Conservation (phyloP, 495 filamentous ascomycete species). For the Hypoxylon fuscum region DNA sequence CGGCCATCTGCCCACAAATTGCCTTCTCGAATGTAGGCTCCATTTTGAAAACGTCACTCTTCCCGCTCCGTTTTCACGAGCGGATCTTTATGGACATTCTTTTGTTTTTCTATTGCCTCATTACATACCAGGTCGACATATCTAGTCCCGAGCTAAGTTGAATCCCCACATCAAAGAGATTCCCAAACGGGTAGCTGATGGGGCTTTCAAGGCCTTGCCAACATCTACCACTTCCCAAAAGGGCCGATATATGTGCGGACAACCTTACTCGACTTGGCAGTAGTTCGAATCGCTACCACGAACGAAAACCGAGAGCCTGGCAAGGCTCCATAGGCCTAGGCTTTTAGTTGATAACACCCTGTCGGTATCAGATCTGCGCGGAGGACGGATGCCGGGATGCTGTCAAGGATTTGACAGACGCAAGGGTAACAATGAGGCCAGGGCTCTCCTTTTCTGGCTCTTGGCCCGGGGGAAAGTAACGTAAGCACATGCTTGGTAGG, state of each 20-base stretch:
- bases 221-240: slow-evolving; percentile 34
- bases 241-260: slow-evolving; percentile 32
- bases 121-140: slow-evolving; percentile 18
- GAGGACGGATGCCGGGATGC: slow-evolving; percentile 31
- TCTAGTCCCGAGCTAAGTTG: slow-evolving; percentile 21
- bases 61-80: slow-evolving; percentile 10
- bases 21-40: slow-evolving; percentile 3
- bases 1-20: slow-evolving; percentile 13
- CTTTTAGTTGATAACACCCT: slow-evolving; percentile 28
- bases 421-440: slow-evolving; percentile 14
- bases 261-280: slow-evolving; percentile 21
- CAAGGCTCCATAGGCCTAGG: slow-evolving; percentile 33
- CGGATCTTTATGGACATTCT: not conserved
- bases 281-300: slow-evolving; percentile 29
- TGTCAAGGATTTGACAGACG: slow-evolving; percentile 39
- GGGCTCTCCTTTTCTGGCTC: slow-evolving; percentile 30
- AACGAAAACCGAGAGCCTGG: slow-evolving; percentile 26
- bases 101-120: slow-evolving; percentile 9
- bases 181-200: slow-evolving; percentile 27
- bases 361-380: slow-evolving; percentile 39
- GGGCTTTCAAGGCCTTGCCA: slow-evolving; percentile 9
- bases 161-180: slow-evolving; percentile 5
- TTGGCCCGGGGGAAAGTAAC: slow-evolving; percentile 37
- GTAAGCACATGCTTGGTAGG: slow-evolving; percentile 31
- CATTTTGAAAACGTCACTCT: slow-evolving; percentile 2